Conservation (phyloP, 164 flowering plant species). For the Vitis riparia region DNA sequence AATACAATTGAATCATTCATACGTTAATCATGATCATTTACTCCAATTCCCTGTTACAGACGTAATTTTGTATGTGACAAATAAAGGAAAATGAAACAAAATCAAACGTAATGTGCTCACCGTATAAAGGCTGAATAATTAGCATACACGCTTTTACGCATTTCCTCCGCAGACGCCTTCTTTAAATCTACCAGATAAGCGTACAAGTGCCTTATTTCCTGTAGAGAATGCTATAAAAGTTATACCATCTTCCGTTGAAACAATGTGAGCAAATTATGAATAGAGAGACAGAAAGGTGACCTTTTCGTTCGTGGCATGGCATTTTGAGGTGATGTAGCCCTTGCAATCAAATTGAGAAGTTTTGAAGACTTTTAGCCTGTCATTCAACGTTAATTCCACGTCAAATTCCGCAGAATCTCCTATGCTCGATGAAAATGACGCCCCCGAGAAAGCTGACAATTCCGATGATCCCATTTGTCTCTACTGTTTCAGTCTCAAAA, state of each 20-base stretch:
- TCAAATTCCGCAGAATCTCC: conserved; percentile 43
- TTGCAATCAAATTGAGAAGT: conserved; percentile 46
- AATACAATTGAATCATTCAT: background rate
- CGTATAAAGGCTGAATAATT: conserved; percentile 71
- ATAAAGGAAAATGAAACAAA: background rate
- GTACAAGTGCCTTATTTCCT: conserved; percentile 62
- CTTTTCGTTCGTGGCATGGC: conserved; percentile 70
- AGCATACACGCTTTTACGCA: conserved; percentile 76
- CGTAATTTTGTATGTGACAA: no score
- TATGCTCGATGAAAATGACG: conserved; percentile 30
- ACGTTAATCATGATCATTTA: background rate
- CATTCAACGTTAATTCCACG: conserved; percentile 36
- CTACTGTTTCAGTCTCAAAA: no score
- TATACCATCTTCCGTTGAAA: background rate
- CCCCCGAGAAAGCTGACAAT: conserved; percentile 3
- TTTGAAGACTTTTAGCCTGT: conserved; percentile 64
- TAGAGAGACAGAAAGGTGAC: conserved; percentile 19
- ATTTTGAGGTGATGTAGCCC: conserved; percentile 49
- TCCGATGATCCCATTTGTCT: background rate
- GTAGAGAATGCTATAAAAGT: conserved; percentile 5
- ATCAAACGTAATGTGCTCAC: conserved; percentile 24
- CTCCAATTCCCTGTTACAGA: no score
- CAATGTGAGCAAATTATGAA: background rate
- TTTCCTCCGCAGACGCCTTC: conserved; percentile 81
- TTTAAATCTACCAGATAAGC: conserved; percentile 44